Base-by-base conservation (phyloP, 176 grass and related monocot genomes). In the Calamus simplicifolius region DNA sequence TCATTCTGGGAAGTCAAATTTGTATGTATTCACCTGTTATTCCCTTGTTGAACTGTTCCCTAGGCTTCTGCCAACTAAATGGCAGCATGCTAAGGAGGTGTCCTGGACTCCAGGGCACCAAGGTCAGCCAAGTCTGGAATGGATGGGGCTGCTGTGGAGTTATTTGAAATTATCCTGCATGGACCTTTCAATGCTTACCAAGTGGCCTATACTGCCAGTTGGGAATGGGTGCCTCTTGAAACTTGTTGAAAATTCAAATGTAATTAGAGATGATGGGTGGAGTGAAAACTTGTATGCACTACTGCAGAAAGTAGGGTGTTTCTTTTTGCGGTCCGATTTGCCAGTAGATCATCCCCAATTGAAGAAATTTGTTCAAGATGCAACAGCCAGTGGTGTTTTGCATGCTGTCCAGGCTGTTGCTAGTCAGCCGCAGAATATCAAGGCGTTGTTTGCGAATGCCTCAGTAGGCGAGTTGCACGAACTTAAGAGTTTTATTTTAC, bases 191-290 rank as follows among this genome's bases (percentile, higher is more conserved):
- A 48, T 96, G 71, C 78, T 96, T 70, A 57, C 64, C 19, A 81
- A 96, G 67, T 96, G 86, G 86, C 86, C 91, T 84, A 81, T 96
- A 90, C 64, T 96, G 71, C 91, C 91, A 7, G 69, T 87, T 64
- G 65, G 61, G 53, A 80, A 96, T 87, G 71, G 80, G 38, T 81
- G 74, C 56, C 68, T 82, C 16, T 71, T 90, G 77, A 82, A 90
- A 87, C 82, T 96, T 64, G 63, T 59, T 59, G 77, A 84, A 76
- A 82, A 80, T 65, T 90, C 91, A 77, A 96, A 82, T 85, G 86
- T 96, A 52, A 82, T 96, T 70, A 84, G 75, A 87, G 80, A 87
- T 79, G 80, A 84, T 75, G 86, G 91, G 8, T 96, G 91, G 91
- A 96, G 83, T 25, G 91, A 96, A 69, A 96, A 96, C 77, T 90